Base-by-base conservation (phyloP, 2,329 filamentous ascomycete species). In the Aspergillus fijiensis region DNA sequence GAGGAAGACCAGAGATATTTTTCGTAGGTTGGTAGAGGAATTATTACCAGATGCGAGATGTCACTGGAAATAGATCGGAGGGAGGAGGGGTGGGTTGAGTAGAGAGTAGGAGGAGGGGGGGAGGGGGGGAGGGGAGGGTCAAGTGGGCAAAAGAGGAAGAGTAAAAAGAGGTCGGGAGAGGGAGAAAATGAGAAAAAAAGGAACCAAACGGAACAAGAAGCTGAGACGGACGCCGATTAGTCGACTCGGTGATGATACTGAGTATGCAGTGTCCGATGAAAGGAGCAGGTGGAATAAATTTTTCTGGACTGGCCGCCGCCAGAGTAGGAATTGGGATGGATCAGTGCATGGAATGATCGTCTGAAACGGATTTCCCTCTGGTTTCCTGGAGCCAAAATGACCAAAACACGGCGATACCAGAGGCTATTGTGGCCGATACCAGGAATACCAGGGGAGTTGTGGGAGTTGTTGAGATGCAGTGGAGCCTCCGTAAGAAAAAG, bases 391-490 rank as follows among this genome's bases (percentile, higher is more conserved):
- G 49, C 49, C 49, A 21, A 29, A 47, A 55, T 29, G 25, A 23
- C 23, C 31, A 59, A 59, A 58, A 58, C 51, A 31, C 33, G 11
- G 12, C 31, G 53, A 55, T 55, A 55, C 52, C 14, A 39, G 12
- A n/a, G 27, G 58, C 42, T 49, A 58, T 57, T 35, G 52, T 54
- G 56, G 58, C 61, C 55, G 55, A 61, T 59, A 58, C 52, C 57
- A 59, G 59, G 60, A 35, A 58, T 52, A 49, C 14, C 35, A 58
- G 50, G 27, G 42, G 33, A 55, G 27, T 35, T 21, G 25, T 16
- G 25, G 53, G 25, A 45, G 47, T 55, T 60, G 64, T 65, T 66
- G 65, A 65, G 65, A 61, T 64, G 39, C 52, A 53, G 58, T 60
- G 53, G 53, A 55, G 53, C 53, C 53, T 45, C 53, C 53, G 53